Conservation (phyloP, 352 stramenopile species). For the Phytophthora cactorum region DNA sequence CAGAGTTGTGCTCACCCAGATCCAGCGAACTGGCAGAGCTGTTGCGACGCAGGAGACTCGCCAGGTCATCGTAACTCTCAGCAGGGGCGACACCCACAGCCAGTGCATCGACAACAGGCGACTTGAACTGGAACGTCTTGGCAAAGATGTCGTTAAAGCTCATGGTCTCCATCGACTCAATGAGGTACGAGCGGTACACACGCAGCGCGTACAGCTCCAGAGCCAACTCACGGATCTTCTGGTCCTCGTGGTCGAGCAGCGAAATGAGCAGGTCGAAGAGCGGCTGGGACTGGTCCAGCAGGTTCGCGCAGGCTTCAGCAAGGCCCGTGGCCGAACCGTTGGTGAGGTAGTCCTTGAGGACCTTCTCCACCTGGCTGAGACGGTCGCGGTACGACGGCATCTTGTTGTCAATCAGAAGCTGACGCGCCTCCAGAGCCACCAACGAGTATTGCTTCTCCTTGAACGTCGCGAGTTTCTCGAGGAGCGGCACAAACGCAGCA, state of each 20-base stretch:
- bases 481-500: conserved; percentile 75
- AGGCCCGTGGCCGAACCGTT: conserved; percentile 55
- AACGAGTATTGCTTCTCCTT: conserved; percentile 93
- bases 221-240: conserved; percentile 69
- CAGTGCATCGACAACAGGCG: conserved; percentile 79
- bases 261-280: conserved; percentile 88
- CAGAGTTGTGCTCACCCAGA: conserved; percentile 37
- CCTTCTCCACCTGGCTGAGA: conserved; percentile 76
- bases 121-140: conserved; percentile 90
- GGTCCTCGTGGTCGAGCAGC: conserved; percentile 75
- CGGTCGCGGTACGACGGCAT: conserved; percentile 96
- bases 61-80: conserved; percentile 87
- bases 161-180: conserved; percentile 85
- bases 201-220: conserved; percentile 86
- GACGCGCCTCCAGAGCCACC: conserved; percentile 94
- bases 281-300: conserved; percentile 86
- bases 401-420: conserved; percentile 97
- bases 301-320: conserved; percentile 55
- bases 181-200: conserved; percentile 88
- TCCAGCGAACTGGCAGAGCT: conserved; percentile 51
- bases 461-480: conserved; percentile 89
- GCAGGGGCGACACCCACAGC: conserved; percentile 72
- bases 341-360: conserved; percentile 75
- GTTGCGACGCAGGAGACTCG: conserved; percentile 72
- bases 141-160: conserved; percentile 69